Base-by-base conservation (phyloP, 345 rosid species). In the Rhizophora mangle region DNA sequence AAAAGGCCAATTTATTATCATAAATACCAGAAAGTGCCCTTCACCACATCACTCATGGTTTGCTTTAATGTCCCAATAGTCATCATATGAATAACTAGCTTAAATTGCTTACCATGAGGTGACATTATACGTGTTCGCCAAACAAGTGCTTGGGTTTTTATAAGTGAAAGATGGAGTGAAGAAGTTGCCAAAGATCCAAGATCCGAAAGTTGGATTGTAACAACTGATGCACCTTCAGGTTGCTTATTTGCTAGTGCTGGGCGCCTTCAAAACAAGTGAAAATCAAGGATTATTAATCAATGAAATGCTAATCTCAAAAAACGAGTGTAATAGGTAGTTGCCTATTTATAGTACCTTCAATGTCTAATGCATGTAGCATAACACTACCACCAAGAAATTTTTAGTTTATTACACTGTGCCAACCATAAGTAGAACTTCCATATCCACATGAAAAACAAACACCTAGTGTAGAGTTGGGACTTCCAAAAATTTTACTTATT, bases 71-170 rank as follows among this genome's bases (percentile, higher is more conserved):
- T 43, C 49, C 49, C 0, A 43, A 43, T 56, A 56, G 6, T 56
- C 29, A 56, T 56, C 16, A 21, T 21, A 56, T 56, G 26, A 21
- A 24, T 3, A 24, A 22, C 31, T 37, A 31, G 29, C n/a, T 20
- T 47, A n/a, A 11, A 36, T n/a, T 69, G 65, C 83, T 71, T 82
- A 93, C 98, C 98, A 79, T 83, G 83, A 67, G 71, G 78, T 70
- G 97, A 90, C 74, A 76, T 72, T 84, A 91, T 89, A 13, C 88
- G 86, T 49, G 97, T 93, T 84, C 96, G 85, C 94, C 96, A 93
- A 74, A 92, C 90, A 74, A 87, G 68, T 72, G 82, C 65, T 77
- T 68, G 87, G 76, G 83, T 78, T 88, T 82, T 86, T 73, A 82
- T 63, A 70, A 83, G 82, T 56, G 96, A 83, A 62, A 89, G 66